phyloP scores from a whole-genome alignment of 2,329 filamentous ascomycete species.

The Botrytis tulipae region DNA sequence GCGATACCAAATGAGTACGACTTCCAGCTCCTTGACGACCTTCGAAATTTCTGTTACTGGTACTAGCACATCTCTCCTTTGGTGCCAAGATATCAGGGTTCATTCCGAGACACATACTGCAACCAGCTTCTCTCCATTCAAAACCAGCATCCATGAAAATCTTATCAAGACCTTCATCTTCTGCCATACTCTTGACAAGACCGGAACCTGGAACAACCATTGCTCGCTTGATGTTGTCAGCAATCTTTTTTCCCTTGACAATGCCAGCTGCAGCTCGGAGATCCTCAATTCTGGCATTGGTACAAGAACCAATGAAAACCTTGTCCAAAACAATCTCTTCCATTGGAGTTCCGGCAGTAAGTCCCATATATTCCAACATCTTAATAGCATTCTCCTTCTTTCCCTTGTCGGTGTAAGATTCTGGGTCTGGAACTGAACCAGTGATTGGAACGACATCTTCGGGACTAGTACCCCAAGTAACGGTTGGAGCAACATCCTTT shows the following conservation, averaged over 20 bases:
- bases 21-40: slow-evolving; percentile 90
- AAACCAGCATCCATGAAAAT: slow-evolving; percentile 91
- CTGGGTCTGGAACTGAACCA: slow-evolving; percentile 83
- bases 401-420: slow-evolving; percentile 74
- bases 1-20: slow-evolving; percentile 93
- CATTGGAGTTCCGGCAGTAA: slow-evolving; percentile 82
- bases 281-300: slow-evolving; percentile 95
- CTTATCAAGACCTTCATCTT: slow-evolving; percentile 88
- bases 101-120: slow-evolving; percentile 99
- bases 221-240: slow-evolving; percentile 84
- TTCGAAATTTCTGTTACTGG: slow-evolving; percentile 96
- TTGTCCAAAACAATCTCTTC: slow-evolving; percentile 92
- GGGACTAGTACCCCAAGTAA: slow-evolving; percentile 96
- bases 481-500: slow-evolving; percentile 89
- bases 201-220: slow-evolving; percentile 97
- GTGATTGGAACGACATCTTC: slow-evolving; percentile 96
- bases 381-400: slow-evolving; percentile 79
- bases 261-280: slow-evolving; percentile 82
- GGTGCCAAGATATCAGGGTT: slow-evolving; percentile 96
- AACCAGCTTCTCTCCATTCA: slow-evolving; percentile 97
- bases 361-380: slow-evolving; percentile 94
- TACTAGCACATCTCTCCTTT: slow-evolving; percentile 89
- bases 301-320: slow-evolving; percentile 97
- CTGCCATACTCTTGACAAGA: slow-evolving; percentile 87
- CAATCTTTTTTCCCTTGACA: slow-evolving; percentile 83